phyloP scores from a whole-genome alignment of 495 filamentous ascomycete genomes.

The Penicillium turbatum region DNA sequence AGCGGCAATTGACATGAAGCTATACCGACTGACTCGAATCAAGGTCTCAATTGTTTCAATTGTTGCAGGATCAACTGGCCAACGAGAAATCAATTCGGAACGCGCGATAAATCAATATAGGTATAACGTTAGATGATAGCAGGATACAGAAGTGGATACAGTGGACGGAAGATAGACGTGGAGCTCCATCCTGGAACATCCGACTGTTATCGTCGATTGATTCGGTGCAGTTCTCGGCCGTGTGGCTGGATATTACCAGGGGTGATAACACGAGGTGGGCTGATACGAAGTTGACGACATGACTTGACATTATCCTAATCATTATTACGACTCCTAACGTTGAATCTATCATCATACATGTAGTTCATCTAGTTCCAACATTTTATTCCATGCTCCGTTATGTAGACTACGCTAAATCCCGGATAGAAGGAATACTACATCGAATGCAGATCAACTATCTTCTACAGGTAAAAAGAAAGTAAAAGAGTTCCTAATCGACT shows the following conservation, averaged over 20 bases:
- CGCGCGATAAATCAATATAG: background rate
- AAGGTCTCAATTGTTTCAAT: background rate
- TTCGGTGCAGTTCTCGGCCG: background rate
- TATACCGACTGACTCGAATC: background rate
- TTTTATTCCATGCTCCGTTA: no score
- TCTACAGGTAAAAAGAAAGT: background rate
- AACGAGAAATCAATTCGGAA: slow-evolving; percentile 4
- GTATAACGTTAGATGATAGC: no score
- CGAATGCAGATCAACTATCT: background rate
- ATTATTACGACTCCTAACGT: background rate
- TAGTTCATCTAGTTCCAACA: background rate
- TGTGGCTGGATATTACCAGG: background rate
- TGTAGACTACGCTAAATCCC: no score
- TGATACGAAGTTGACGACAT: background rate
- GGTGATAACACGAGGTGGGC: background rate
- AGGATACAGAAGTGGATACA: background rate
- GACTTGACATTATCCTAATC: background rate
- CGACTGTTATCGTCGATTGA: background rate
- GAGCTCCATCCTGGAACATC: background rate
- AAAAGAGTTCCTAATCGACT: no score
- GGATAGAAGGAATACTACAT: background rate
- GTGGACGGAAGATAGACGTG: background rate
- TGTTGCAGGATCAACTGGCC: background rate
- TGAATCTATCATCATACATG: background rate
- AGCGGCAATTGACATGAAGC: background rate